Base-by-base conservation (phyloP, 1,139 yeast genomes). In the Yamadazyma taylorii region DNA sequence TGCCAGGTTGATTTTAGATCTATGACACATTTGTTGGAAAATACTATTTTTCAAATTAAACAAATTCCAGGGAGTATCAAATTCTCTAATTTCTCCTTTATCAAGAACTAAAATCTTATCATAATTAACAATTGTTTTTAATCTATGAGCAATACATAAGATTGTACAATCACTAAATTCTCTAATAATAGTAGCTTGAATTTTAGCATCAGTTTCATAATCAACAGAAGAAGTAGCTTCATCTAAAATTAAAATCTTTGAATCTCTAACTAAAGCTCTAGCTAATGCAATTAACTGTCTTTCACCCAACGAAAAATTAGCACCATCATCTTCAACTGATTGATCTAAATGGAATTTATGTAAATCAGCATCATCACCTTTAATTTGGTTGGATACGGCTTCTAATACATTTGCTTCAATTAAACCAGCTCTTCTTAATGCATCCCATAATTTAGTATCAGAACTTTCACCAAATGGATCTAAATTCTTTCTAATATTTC, bases 371-470 rank as follows among this genome's bases (percentile, higher is more conserved):
- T 72, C 76, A 24, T 84, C 92, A 47, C 73, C 76, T 24, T 39
- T 43, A 5, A 31, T 15, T 27, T 45, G 47, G n/a, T 34, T 38
- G 3, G 17, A 30, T 9, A 51, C 95, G 46, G 86, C 75, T 24
- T 75, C 69, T 11, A 48, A 39, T 15, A 33, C 30, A 1, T 27
- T 34, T 4, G 16, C 58, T 15, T 70, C 76, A 34, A 83, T 66
- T 30, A 83, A 74, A 40, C 92, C 86, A 22, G 84, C 62, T 47
- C 88, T 72, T 40, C 83, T 72, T 47, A 75, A 58, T 1, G 78
- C 67, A 50, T 69, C 73, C 77, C 78, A 73, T 43, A 83, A 69
- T 34, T 65, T 70, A 5, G 63, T 69, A 50, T 83, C 89, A 3
- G 66, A 46, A 41, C 72, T 60, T 31, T 63, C 61, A 21, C 69